Base-by-base conservation (phyloP, 192 early-diverging fungal genomes). In the Entophlyctis luteolus region DNA sequence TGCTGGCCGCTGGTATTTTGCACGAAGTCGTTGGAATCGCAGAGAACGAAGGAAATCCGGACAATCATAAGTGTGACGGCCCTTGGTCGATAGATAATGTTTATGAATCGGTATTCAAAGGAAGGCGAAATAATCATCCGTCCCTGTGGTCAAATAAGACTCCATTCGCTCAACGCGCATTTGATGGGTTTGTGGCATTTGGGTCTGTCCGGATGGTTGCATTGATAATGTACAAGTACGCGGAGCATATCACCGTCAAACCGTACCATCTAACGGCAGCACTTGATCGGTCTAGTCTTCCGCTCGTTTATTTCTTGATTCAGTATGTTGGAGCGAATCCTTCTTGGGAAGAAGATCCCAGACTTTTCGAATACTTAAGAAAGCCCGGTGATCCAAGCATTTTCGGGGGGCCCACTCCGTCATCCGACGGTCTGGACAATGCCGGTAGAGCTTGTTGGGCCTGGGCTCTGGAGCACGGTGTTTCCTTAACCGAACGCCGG, bases 251-350 rank as follows among this genome's bases (percentile, higher is more conserved):
- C 12, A 18, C 14, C 4, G 55, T 71, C 4, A 8, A 28, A 31
- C 60, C 60, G 4, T 52, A 37, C 6, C 70, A 71, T 34, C 52
- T 71, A 0, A 71, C 70, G 20, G 59, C 70, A 1, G 70, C 70
- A 6, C 32, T 71, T 36, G 70, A 71, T 35, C 48, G 70, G 0
- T 34, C 8, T 32, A 35, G 32, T 14, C 28, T 71, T 22, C 70
- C 55, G 10, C 49, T 71, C 14, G 29, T 54, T 2, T 65, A 37
- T 29, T 57, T 57, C 36, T 34, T 71, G 1, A 48, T 55, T 3
- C 58, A 50, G 1, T 71, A 59, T 29, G 48, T 4, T 29, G 70
- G 48, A 0, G 70, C 50, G 16, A 48, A 66, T 39, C 34, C 31
- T n/a, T 3, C 47, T 29, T 66, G 63, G 63, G n/a, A 50, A 23